These are phyloP conservation scores for Trichaptum fuscoviolaceum DNA, from an alignment of 768 basidiomycete species.

Conservation along the genomic window DNA sequence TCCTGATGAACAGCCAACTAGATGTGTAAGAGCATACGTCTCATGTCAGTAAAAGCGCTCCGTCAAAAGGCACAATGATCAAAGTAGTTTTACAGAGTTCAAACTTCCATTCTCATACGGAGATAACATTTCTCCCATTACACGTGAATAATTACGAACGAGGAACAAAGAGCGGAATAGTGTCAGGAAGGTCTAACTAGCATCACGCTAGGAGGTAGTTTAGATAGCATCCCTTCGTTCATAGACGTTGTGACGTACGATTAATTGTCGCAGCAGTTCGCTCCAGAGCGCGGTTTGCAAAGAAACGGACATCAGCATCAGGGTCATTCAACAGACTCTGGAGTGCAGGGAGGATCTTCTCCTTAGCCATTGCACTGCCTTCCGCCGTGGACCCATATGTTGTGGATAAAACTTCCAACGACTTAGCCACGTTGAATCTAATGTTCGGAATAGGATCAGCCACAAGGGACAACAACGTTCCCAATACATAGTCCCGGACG, in stretches of 20 bases:
- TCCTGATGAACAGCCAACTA: neutral
- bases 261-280: neutral
- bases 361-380: slow-evolving; percentile 68
- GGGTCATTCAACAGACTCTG: slow-evolving; percentile 82
- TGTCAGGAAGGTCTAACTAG: neutral
- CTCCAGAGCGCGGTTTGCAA: slow-evolving; percentile 77
- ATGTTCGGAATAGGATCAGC: slow-evolving; percentile 96
- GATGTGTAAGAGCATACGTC: neutral
- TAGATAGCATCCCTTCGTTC: neutral
- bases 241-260: neutral
- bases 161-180: neutral
- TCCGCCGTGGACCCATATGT: slow-evolving; percentile 59
- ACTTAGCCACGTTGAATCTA: slow-evolving; percentile 97
- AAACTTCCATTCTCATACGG: neutral
- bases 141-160: neutral
- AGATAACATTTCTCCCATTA: neutral
- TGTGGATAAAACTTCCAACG: slow-evolving; percentile 80
- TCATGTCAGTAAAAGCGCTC: neutral
- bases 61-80: neutral
- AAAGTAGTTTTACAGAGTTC: neutral
- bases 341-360: slow-evolving; percentile 74
- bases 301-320: slow-evolving; percentile 97
- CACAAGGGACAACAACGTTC: slow-evolving; percentile 75
- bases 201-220: neutral
- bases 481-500: slow-evolving; percentile 78